Conservation (phyloP, 2,329 filamentous ascomycete species). For the Trichoderma atroviride region DNA sequence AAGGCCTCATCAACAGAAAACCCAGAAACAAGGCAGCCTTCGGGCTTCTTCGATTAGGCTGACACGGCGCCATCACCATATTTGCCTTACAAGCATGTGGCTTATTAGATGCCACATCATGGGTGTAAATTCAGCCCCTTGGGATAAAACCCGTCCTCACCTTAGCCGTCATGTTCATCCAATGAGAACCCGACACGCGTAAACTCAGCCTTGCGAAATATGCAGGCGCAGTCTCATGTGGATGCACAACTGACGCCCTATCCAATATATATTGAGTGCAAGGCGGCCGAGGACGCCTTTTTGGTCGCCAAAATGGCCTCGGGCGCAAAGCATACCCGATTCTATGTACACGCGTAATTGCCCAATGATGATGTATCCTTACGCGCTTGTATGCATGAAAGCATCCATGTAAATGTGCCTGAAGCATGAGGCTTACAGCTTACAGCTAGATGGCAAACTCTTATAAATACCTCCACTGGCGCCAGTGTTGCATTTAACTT, state of each 20-base stretch:
- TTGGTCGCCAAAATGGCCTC: neutral
- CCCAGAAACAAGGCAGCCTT: neutral
- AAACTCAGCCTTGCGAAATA: neutral
- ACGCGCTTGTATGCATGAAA: neutral
- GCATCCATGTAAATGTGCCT: neutral
- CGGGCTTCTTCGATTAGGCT: neutral
- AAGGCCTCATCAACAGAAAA: too few relatives aligned
- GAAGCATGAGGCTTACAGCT: neutral
- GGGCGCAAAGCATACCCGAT: neutral
- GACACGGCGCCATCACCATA: neutral
- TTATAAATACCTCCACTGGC: too few relatives aligned
- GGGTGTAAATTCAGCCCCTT: neutral
- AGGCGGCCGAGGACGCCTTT: neutral
- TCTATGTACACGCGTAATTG: neutral
- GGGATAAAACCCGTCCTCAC: neutral
- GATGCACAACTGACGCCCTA: neutral
- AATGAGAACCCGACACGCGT: neutral
- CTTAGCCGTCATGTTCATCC: neutral
- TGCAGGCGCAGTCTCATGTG: neutral
- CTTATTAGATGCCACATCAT: neutral
- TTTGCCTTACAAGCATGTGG: neutral
- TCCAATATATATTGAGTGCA: neutral
- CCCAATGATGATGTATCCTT: neutral
- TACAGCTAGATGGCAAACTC: neutral
- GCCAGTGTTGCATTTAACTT: neutral